Evolutionary conservation across 139 green algal genomes (phyloP).

Genomic region (Coccomyxa sp.): DNA sequence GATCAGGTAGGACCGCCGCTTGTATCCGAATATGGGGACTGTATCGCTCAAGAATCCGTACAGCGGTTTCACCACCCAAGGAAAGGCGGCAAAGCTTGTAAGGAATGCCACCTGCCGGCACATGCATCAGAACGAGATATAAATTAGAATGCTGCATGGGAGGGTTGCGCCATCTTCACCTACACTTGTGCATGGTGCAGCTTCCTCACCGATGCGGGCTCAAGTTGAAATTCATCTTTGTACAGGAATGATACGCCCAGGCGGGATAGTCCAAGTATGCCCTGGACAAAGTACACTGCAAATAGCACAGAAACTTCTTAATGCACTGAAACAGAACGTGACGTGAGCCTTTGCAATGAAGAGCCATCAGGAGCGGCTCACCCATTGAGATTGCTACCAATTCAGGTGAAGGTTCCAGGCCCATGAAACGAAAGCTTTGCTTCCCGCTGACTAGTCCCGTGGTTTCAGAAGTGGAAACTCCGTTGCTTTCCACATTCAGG

Average conservation of each 20-base stretch:
- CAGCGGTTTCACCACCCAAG: conserved; percentile 91
- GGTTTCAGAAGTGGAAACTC: not conserved
- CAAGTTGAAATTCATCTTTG: conserved; percentile 87
- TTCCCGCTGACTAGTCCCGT: not conserved
- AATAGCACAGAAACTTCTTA: not conserved
- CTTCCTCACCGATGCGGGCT: conserved; percentile 69
- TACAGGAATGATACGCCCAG: conserved; percentile 87
- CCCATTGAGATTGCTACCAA: conserved; percentile 68
- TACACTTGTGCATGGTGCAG: not conserved
- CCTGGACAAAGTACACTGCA: conserved; percentile 96
- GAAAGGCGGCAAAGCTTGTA: conserved; percentile 43
- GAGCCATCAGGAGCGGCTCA: not conserved
- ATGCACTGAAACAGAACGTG: not conserved
- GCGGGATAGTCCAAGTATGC: conserved; percentile 82
- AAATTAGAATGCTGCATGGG: not conserved
- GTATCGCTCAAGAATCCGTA: conserved; percentile 91
- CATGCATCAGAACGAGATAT: not conserved
- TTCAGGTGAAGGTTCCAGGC: conserved; percentile 58
- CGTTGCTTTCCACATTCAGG: not conserved
- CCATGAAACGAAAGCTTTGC: conserved; percentile 25
- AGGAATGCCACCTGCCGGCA: conserved; percentile 59
- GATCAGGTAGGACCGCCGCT: conserved; percentile 79
- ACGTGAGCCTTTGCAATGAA: not conserved
- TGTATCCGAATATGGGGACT: conserved; percentile 92
- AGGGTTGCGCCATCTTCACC: not conserved